Percentiles rank a stretch among this genome's conserved stretches.
phyloP scores from a whole-genome alignment of 768 basidiomycete species.

The Boletus rufocinnamomeus region DNA sequence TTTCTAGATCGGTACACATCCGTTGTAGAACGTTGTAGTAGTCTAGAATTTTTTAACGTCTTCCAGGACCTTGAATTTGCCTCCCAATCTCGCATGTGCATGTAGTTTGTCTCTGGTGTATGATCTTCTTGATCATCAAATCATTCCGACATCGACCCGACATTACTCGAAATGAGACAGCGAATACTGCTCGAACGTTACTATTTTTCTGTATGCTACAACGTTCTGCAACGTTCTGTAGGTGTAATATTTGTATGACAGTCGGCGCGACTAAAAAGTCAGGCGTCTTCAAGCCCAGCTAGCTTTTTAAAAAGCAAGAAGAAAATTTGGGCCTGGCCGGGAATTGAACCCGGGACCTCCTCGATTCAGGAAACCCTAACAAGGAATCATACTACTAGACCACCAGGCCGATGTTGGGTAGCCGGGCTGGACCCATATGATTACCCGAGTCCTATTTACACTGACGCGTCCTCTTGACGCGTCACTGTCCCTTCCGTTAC shows the following conservation, averaged over 20 bases:
- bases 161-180: no score
- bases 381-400: conserved; percentile 59
- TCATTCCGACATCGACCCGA: no score
- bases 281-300: not conserved
- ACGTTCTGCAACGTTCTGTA: not conserved
- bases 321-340: conserved; percentile 47
- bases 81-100: not conserved
- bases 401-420: conserved; percentile 45
- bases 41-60: not conserved
- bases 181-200: no score
- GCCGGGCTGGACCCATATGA: not conserved
- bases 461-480: conserved; percentile 33
- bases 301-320: not conserved
- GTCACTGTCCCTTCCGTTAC: conserved; percentile 11
- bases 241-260: not conserved
- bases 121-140: no score
- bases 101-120: no score
- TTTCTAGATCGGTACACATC: not conserved
- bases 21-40: not conserved
- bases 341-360: conserved; percentile 65
- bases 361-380: conserved; percentile 49
- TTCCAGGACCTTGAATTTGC: not conserved
- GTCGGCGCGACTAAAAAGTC: not conserved
- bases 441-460: not conserved
- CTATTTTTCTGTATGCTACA: no score